Conservation (phyloP, 768 basidiomycete genomes). For the Suillus clintonianus region DNA sequence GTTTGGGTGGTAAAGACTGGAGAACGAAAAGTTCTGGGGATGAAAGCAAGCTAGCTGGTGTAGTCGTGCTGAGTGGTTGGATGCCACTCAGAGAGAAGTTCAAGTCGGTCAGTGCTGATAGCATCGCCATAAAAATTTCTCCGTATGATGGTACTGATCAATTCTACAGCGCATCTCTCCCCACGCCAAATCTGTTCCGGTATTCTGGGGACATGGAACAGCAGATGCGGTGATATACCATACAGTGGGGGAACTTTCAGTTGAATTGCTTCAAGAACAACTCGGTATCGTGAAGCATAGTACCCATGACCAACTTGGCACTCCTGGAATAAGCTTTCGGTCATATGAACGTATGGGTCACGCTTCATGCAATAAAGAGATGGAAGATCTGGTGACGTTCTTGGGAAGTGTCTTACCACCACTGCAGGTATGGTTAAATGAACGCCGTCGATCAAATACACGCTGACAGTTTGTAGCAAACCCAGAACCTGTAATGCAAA, state of each 20-base stretch:
- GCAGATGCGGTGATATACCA: conserved; percentile 16
- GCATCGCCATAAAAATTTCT: background rate
- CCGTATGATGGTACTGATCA: background rate
- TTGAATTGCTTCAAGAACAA: conserved; percentile 18
- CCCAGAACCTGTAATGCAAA: background rate
- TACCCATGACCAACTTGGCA: background rate
- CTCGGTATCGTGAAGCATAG: conserved; percentile 8
- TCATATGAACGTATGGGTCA: conserved; percentile 14
- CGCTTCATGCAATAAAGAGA: conserved; percentile 12
- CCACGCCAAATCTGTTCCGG: conserved; percentile 8
- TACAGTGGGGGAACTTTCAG: conserved; percentile 11
- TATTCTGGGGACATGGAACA: conserved; percentile 27
- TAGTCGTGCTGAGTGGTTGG: conserved; percentile 44
- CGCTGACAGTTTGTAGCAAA: background rate
- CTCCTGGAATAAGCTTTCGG: background rate
- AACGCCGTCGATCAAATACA: background rate
- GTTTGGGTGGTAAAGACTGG: conserved; percentile 39
- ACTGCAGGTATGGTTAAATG: background rate
- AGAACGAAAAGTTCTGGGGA: conserved; percentile 14
- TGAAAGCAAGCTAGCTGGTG: conserved; percentile 40
- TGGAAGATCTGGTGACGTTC: conserved; percentile 18
- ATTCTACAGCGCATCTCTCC: conserved; percentile 47
- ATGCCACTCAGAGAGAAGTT: conserved; percentile 46
- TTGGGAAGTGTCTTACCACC: conserved; percentile 20
- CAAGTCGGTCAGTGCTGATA: conserved; percentile 28